Base-by-base conservation (phyloP, 441 rosid species). In the Pelargonium cotyledonis region DNA sequence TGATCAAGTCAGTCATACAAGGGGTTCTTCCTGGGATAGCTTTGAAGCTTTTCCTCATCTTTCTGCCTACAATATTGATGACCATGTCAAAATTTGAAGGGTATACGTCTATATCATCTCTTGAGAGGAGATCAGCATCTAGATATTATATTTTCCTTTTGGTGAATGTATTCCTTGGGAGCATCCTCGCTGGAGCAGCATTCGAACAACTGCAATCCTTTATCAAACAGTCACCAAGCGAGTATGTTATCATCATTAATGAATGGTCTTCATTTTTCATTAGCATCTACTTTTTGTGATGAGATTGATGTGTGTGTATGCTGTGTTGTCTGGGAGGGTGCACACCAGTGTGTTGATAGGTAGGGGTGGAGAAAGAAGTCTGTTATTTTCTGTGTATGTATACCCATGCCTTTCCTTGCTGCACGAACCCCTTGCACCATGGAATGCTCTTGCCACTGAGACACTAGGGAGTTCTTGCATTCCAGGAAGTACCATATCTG, bases 51-150 rank as follows among this genome's bases (percentile, higher is more conserved):
- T 95, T 95, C 78, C 93, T 95, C 77, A 92, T 95, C 71, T 92
- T 92, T 73, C 85, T 95, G 61, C 98, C 98, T 15, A 67, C 86
- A 7, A 90, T 95, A 75, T 77, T 95, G 78, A 92, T 95, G 99
- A 85, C 84, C 71, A 92, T 95, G 98, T 83, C 99, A 18, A 90
- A 89, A 76, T 89, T 92, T 63, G 97, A 95, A 83, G 99, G 99
- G 76, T 92, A 90, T 76, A 76, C 69, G 62, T 84, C 98, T 19
- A n/a, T 80, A 29, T 95, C 99, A 26, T 83, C 79, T 67, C 80
- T 95, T 5, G 98, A 95, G 72, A 85, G 99, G 80, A 86, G 98
- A 78, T 73, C 97, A 29, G 99, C 99, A 15, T 71, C 91, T 49
- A 83, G 95, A 83, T 92, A 89, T 76, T 90, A 92, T 80, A 51